A percentile compares a stretch with the other conserved stretches of the same genome.
These are phyloP conservation scores for Penicillium cinerascens DNA, from an alignment of 495 filamentous ascomycete genomes.

Conservation along the genomic window DNA sequence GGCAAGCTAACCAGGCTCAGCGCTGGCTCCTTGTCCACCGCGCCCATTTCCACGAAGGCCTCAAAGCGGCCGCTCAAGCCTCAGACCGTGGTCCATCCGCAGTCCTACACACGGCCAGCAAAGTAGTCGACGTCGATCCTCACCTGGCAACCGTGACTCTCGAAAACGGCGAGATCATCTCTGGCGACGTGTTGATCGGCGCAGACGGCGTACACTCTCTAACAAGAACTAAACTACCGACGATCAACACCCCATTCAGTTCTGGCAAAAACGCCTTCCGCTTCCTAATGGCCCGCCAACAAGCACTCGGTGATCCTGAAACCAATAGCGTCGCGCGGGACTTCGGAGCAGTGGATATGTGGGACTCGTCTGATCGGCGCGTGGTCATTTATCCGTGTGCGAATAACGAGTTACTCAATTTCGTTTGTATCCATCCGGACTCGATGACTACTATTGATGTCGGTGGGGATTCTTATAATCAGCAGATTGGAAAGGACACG, in stretches of 20 bases:
- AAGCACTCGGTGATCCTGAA: slow-evolving; percentile 43
- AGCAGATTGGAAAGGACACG: slow-evolving; percentile 40
- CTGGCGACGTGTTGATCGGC: slow-evolving; percentile 44
- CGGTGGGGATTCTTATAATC: slow-evolving; percentile 42
- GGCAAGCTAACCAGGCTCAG: too few species aligned
- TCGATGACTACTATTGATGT: slow-evolving; percentile 29
- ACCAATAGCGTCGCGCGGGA: slow-evolving; percentile 39
- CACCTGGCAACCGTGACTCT: slow-evolving; percentile 40
- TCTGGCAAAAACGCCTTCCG: slow-evolving; percentile 59
- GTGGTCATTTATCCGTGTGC: slow-evolving; percentile 59
- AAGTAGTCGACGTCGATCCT: slow-evolving; percentile 43
- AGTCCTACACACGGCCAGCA: slow-evolving; percentile 38
- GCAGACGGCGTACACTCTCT: slow-evolving; percentile 46
- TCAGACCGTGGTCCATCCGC: slow-evolving; percentile 39
- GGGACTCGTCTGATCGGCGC: slow-evolving; percentile 47
- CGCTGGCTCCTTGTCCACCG: slow-evolving; percentile 53
- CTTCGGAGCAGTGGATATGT: slow-evolving; percentile 45
- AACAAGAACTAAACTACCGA: slow-evolving; percentile 41
- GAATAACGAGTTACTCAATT: slow-evolving; percentile 54
- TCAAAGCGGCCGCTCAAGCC: slow-evolving; percentile 42
- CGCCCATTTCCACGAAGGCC: slow-evolving; percentile 44
- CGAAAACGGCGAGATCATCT: slow-evolving; percentile 26
- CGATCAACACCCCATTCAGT: slow-evolving; percentile 34
- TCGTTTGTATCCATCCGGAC: slow-evolving; percentile 59
- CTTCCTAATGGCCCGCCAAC: slow-evolving; percentile 50